phyloP scores from a whole-genome alignment of 2,329 filamentous ascomycete species.

The Ascomycota sp. region DNA sequence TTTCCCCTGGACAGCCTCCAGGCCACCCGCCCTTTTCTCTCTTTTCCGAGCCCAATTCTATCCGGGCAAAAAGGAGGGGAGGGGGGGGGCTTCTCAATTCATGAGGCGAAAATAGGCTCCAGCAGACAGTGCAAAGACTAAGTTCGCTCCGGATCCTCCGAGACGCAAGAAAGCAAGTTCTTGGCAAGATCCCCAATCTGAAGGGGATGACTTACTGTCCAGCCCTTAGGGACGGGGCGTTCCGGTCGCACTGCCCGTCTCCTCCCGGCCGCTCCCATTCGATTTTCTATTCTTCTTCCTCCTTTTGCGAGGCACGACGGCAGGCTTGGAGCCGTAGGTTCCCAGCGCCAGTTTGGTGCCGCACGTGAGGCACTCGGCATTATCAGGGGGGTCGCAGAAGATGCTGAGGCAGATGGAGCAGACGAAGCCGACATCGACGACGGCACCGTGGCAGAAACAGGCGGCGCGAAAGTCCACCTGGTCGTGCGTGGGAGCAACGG shows the following conservation, averaged over 20 bases:
- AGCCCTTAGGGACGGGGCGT: slow-evolving; percentile 25
- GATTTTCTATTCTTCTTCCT: slow-evolving; percentile 51
- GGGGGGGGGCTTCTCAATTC: no score
- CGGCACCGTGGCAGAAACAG: slow-evolving; percentile 83
- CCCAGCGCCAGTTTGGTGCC: slow-evolving; percentile 58
- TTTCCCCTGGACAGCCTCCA: no score
- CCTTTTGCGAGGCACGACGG: slow-evolving; percentile 48
- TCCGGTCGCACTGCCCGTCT: slow-evolving; percentile 35
- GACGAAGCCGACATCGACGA: slow-evolving; percentile 82
- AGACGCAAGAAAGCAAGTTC: no score
- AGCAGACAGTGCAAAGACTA: no score
- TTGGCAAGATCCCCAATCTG: no score
- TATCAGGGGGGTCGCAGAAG: slow-evolving; percentile 45
- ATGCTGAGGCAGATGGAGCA: slow-evolving; percentile 93
- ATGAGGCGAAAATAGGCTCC: no score
- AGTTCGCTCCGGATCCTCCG: no score
- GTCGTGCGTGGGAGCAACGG: slow-evolving; percentile 61
- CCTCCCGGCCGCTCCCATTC: slow-evolving; percentile 29
- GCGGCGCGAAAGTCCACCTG: slow-evolving; percentile 93
- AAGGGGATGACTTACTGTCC: no score
- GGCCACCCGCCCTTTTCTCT: no score
- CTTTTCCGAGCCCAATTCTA: no score
- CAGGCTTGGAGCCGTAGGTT: slow-evolving; percentile 52
- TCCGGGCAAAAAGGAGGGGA: no score
- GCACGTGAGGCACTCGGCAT: slow-evolving; percentile 59